Conservation (phyloP, 495 filamentous ascomycete species). For the Rhizodiscina lignyota region DNA sequence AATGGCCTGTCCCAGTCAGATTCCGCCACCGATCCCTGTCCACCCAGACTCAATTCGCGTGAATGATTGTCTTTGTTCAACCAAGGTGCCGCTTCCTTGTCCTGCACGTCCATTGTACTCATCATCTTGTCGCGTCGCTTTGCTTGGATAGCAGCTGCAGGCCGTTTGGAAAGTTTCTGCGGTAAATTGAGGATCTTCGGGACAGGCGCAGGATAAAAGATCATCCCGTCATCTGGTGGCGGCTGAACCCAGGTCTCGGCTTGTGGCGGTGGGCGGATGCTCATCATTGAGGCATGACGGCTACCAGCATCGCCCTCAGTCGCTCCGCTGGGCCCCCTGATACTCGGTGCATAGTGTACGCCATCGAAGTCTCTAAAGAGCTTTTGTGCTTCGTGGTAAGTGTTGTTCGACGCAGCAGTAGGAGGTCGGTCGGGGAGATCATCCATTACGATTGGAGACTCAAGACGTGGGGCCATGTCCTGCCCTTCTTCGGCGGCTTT, state of each 20-base stretch:
- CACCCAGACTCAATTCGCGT: no score
- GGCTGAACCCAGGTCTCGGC: slow-evolving; percentile 35
- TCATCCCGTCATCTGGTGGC: slow-evolving; percentile 55
- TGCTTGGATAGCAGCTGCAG: slow-evolving; percentile 41
- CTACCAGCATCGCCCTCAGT: slow-evolving; percentile 6
- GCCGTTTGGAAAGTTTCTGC: slow-evolving; percentile 64
- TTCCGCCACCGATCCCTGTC: slow-evolving; percentile 1
- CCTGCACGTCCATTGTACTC: slow-evolving; percentile 21
- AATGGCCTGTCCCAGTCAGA: no score
- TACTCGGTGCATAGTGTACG: slow-evolving; percentile 45
- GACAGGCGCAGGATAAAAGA: slow-evolving; percentile 90
- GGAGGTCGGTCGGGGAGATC: slow-evolving; percentile 21
- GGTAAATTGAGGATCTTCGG: slow-evolving; percentile 87
- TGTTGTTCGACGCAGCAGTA: slow-evolving; percentile 46
- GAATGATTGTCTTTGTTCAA: slow-evolving; percentile 18
- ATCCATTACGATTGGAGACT: background rate
- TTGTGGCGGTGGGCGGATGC: slow-evolving; percentile 30
- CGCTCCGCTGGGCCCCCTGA: slow-evolving; percentile 14
- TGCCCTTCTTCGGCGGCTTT: background rate
- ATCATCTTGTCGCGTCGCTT: slow-evolving; percentile 43
- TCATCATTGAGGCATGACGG: slow-evolving; percentile 21
- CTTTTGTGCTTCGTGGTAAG: slow-evolving; percentile 44
- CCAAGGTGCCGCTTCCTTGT: slow-evolving; percentile 31
- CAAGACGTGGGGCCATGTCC: background rate
- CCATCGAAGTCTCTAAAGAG: slow-evolving; percentile 91